A percentile compares a stretch with the other conserved stretches of the same genome.
These are phyloP conservation scores for Viola odorata DNA, from an alignment of 345 rosid genomes.

Conservation along the genomic window DNA sequence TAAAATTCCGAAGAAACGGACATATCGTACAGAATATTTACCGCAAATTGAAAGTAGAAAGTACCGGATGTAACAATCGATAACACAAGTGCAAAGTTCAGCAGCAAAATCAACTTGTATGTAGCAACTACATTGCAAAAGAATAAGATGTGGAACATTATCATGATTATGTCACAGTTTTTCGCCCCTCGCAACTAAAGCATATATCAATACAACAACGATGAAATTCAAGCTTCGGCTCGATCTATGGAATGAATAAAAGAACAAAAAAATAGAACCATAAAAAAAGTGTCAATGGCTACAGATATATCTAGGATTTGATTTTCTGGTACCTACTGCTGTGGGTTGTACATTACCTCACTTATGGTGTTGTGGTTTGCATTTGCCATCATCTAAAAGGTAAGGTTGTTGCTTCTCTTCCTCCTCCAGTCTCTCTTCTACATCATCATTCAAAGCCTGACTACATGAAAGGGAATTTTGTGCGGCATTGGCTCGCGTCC, in stretches of 20 bases:
- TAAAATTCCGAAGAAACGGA: too few species aligned
- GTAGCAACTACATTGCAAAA: background rate
- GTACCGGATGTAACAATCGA: too few species aligned
- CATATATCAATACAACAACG: constrained; percentile 5
- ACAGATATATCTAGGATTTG: background rate
- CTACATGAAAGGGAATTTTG: constrained; percentile 39
- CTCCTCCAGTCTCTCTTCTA: constrained; percentile 19
- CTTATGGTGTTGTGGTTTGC: too few species aligned
- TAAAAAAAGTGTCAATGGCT: background rate
- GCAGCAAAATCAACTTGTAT: background rate
- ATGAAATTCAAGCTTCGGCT: constrained; percentile 1
- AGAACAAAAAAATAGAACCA: background rate
- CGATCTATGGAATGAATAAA: background rate
- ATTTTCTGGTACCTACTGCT: too few species aligned
- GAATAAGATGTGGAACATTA: background rate
- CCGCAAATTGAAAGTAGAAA: too few species aligned
- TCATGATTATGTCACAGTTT: background rate
- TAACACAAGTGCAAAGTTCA: background rate
- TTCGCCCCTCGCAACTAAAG: background rate
- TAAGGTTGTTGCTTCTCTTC: background rate
- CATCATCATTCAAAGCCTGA: constrained; percentile 26
- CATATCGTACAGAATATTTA: too few species aligned
- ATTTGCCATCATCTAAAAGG: constrained; percentile 3
- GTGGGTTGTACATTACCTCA: too few species aligned
- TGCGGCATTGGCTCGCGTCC: constrained; percentile 38